Percentiles rank a stretch among this genome's conserved stretches.
Conservation (phyloP, 108 stramenopile species). For the Fistulifera pelliculosa region DNA sequence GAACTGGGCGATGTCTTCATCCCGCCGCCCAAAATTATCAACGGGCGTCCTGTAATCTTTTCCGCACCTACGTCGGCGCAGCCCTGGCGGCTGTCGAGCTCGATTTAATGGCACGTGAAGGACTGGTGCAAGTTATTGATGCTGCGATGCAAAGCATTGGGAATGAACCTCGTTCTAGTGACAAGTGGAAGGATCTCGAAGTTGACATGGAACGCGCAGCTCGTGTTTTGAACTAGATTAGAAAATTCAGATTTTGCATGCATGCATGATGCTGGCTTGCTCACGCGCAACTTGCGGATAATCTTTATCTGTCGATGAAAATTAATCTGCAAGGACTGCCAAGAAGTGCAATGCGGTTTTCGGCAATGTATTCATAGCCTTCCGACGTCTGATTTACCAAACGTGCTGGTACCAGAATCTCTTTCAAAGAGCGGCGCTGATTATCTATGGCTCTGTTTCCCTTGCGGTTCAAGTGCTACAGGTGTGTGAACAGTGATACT, state of each 20-base stretch:
- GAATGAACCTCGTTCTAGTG: slow-evolving; percentile 37
- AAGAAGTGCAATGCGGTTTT: too few species aligned
- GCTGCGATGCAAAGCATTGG: slow-evolving; percentile 41
- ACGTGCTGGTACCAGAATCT: too few species aligned
- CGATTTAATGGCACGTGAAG: slow-evolving; percentile 73
- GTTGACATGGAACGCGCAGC: slow-evolving; percentile 37
- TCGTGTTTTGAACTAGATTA: background rate
- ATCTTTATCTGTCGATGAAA: too few species aligned
- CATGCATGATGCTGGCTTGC: too few species aligned
- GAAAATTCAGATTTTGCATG: background rate
- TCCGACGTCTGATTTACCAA: too few species aligned
- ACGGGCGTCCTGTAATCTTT: slow-evolving; percentile 86
- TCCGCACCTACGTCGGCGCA: slow-evolving; percentile 92
- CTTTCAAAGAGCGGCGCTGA: too few species aligned
- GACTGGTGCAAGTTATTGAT: slow-evolving; percentile 65
- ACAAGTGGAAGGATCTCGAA: slow-evolving; percentile 68
- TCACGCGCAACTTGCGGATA: too few species aligned
- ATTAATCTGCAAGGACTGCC: too few species aligned
- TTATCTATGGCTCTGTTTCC: too few species aligned
- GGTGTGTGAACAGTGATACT: too few species aligned
- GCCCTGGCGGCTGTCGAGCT: slow-evolving; percentile 70
- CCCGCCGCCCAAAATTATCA: slow-evolving; percentile 67
- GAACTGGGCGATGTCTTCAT: slow-evolving; percentile 32
- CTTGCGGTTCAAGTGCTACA: too few species aligned
- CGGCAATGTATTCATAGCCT: too few species aligned